phyloP scores from a whole-genome alignment of 225 moss, liverwort and hornwort species.

The Thuidium tamariscinum region DNA sequence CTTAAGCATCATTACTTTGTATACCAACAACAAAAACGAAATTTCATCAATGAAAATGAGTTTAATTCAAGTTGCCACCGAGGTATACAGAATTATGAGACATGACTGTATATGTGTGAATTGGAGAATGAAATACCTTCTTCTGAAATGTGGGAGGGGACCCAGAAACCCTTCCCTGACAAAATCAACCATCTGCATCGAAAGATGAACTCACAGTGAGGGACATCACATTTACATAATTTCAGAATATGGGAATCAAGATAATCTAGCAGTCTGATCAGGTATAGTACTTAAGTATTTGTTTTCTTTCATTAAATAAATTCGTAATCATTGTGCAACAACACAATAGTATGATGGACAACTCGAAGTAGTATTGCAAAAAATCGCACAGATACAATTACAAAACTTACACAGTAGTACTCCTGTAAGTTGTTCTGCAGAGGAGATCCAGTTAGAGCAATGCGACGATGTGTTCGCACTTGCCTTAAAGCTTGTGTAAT shows the following conservation, averaged over 20 bases:
- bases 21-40: neutral
- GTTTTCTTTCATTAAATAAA: neutral
- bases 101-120: neutral
- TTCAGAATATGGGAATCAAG: neutral
- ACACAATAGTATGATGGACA: neutral
- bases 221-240: neutral
- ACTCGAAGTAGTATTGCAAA: neutral
- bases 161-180: slow-evolving; percentile 91
- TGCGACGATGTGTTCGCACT: slow-evolving; percentile 89
- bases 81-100: neutral
- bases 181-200: slow-evolving; percentile 94
- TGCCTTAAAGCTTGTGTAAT: slow-evolving; percentile 84
- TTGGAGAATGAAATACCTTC: slow-evolving; percentile 36
- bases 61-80: neutral
- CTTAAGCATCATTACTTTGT: neutral
- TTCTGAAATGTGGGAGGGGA: slow-evolving; percentile 57
- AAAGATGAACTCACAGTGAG: neutral
- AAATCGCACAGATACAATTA: neutral
- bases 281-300: neutral
- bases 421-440: slow-evolving; percentile 97
- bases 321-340: neutral
- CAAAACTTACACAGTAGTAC: slow-evolving; percentile 86
- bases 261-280: neutral
- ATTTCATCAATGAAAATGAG: neutral
- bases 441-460: slow-evolving; percentile 94